Conservation (phyloP, 352 stramenopile genomes). For the Plasmopara halstedii region DNA sequence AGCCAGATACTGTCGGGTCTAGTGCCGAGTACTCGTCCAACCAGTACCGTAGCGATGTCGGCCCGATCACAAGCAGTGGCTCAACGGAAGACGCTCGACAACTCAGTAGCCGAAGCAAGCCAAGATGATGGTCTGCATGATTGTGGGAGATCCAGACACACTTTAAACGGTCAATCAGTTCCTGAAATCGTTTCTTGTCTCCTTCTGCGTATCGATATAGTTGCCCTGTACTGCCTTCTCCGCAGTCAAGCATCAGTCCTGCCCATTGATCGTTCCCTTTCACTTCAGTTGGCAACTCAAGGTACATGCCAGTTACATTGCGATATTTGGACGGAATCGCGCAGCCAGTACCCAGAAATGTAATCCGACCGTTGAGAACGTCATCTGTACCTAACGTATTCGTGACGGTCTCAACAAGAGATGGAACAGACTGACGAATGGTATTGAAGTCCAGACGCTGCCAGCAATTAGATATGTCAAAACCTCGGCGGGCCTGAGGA, state of each 20-base stretch:
- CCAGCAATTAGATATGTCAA: conserved; percentile 52
- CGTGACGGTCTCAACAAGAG: conserved; percentile 1
- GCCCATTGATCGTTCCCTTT: conserved; percentile 9
- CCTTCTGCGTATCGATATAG: conserved; percentile 61
- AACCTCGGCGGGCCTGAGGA: conserved; percentile 49
- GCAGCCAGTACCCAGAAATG: conserved; percentile 95
- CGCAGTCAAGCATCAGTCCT: conserved; percentile 92
- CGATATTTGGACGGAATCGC: conserved; percentile 97
- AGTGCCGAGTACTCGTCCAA: conserved; percentile 87
- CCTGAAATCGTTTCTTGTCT: conserved; percentile 28
- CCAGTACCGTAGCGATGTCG: conserved; percentile 84
- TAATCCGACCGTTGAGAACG: conserved; percentile 56
- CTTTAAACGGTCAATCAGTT: conserved; percentile 66
- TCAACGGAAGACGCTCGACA: conserved; percentile 42
- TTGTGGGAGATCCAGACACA: conserved; percentile 97
- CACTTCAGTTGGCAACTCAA: conserved; percentile 41
- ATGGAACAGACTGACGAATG: conserved; percentile 29
- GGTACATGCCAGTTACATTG: conserved; percentile 95
- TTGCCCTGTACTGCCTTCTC: conserved; percentile 95
- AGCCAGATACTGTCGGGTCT: conserved; percentile 63
- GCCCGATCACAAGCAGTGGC: conserved; percentile 89
- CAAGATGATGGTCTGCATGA: conserved; percentile 96
- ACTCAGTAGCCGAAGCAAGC: conserved; percentile 87
- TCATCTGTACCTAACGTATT: neutral
- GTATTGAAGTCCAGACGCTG: conserved; percentile 37